These are phyloP conservation scores for Auricularia heimuer DNA, from an alignment of 768 basidiomycete species.

Conservation along the genomic window DNA sequence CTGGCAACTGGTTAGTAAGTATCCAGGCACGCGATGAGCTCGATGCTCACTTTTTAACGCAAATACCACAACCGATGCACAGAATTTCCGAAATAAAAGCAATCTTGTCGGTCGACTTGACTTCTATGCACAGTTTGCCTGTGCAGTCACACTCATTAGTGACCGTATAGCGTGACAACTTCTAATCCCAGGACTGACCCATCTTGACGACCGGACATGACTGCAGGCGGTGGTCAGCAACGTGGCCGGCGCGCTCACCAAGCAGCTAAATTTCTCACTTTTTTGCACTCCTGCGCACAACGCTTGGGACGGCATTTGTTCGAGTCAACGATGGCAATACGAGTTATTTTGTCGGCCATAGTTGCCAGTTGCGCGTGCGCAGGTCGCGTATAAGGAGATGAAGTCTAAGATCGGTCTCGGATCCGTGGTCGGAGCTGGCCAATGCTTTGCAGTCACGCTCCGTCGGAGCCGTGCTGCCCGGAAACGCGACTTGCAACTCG, in stretches of 20 bases:
- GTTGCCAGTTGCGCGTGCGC: neutral
- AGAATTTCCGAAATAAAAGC: slow-evolving; percentile 98
- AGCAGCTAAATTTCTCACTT: slow-evolving; percentile 35
- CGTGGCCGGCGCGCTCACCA: slow-evolving; percentile 6
- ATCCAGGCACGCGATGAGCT: neutral
- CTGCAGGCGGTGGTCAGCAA: slow-evolving; percentile 24
- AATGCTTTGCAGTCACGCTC: no score
- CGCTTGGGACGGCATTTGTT: slow-evolving; percentile 95
- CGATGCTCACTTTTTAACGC: slow-evolving; percentile 85
- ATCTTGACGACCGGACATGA: slow-evolving; percentile 97
- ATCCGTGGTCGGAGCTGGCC: no score
- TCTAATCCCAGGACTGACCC: slow-evolving; percentile 41
- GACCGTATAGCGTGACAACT: neutral
- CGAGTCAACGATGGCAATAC: slow-evolving; percentile 89
- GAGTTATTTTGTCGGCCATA: slow-evolving; percentile 94
- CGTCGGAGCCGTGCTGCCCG: no score
- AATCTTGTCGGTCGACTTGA: slow-evolving; percentile 92
- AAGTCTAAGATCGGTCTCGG: no score
- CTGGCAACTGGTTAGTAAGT: slow-evolving; percentile 29
- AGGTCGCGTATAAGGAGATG: no score
- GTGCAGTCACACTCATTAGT: slow-evolving; percentile 6
- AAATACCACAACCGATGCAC: slow-evolving; percentile 99
- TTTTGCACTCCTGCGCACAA: slow-evolving; percentile 97
- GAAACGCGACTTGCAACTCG: no score
- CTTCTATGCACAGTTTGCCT: slow-evolving; percentile 98